phyloP scores from a whole-genome alignment of 768 basidiomycete genomes.

The Psilocybe tampanensis region DNA sequence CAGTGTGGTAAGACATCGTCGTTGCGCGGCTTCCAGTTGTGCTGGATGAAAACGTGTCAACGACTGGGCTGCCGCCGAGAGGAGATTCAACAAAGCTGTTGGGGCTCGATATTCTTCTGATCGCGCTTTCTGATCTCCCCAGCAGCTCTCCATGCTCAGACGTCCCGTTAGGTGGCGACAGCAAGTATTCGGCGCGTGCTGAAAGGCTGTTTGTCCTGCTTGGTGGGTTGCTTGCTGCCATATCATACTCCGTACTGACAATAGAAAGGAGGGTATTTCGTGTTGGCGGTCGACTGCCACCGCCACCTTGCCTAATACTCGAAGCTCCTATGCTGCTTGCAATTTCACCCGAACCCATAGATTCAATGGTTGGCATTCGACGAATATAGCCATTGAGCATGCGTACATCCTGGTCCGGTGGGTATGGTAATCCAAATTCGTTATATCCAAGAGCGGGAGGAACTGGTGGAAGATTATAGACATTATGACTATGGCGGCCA shows the following conservation, averaged over 20 bases:
- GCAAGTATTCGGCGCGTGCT: slow-evolving; percentile 30
- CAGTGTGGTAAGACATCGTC: slow-evolving; percentile 25
- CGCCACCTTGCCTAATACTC: slow-evolving; percentile 15
- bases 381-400: slow-evolving; percentile 66
- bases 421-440: slow-evolving; percentile 49
- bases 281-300: slow-evolving; percentile 40
- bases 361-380: slow-evolving; percentile 84
- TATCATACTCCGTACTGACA: slow-evolving; percentile 27
- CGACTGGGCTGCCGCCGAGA: not conserved
- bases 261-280: slow-evolving; percentile 36
- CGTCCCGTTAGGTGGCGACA: slow-evolving; percentile 13
- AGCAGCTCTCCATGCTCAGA: slow-evolving; percentile 39
- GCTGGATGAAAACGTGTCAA: slow-evolving; percentile 15
- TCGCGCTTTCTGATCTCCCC: slow-evolving; percentile 13
- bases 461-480: slow-evolving; percentile 26
- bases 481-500: slow-evolving; percentile 12
- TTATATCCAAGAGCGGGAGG: slow-evolving; percentile 42
- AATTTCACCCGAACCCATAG: slow-evolving; percentile 67
- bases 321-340: slow-evolving; percentile 29
- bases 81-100: slow-evolving; percentile 17
- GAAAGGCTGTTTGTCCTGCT: slow-evolving; percentile 39
- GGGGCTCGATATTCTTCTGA: slow-evolving; percentile 14
- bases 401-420: slow-evolving; percentile 53
- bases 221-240: slow-evolving; percentile 31
- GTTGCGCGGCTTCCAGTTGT: slow-evolving; percentile 24